Evolutionary conservation across 768 basidiomycete genomes (phyloP).

Genomic region (Lactarius indigo): DNA sequence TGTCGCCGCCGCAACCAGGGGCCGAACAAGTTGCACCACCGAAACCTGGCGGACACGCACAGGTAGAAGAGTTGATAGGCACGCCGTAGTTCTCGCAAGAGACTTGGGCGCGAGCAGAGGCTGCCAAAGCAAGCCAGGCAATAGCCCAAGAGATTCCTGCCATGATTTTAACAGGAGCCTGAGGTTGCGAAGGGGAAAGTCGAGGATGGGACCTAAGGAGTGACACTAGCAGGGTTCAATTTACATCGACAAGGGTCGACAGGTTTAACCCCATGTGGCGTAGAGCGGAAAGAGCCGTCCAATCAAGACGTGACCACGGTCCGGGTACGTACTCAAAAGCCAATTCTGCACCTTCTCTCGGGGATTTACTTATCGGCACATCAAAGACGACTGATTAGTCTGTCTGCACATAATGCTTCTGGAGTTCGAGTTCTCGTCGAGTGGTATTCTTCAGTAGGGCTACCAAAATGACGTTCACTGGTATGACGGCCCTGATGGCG

Average conservation of each 20-base stretch:
- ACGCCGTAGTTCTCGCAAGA: conserved; percentile 70
- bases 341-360: too few species aligned
- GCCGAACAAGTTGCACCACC: conserved; percentile 66
- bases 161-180: neutral
- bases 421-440: too few species aligned
- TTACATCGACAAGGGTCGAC: neutral
- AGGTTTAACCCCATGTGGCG: neutral
- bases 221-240: neutral
- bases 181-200: neutral
- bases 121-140: neutral
- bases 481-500: too few species aligned
- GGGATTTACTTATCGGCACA: too few species aligned
- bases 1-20: conserved; percentile 75
- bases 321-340: neutral
- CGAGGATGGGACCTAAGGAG: neutral
- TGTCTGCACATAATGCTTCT: too few species aligned
- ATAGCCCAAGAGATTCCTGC: neutral
- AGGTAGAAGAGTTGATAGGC: conserved; percentile 47
- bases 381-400: too few species aligned
- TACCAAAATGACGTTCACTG: too few species aligned
- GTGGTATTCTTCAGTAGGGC: too few species aligned
- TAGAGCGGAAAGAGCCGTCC: neutral
- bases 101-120: conserved; percentile 23
- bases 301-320: too few species aligned
- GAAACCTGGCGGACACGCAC: conserved; percentile 80